These are phyloP conservation scores for Tolypocladium tropicale DNA, from an alignment of 2,329 filamentous ascomycete species.

Conservation along the genomic window DNA sequence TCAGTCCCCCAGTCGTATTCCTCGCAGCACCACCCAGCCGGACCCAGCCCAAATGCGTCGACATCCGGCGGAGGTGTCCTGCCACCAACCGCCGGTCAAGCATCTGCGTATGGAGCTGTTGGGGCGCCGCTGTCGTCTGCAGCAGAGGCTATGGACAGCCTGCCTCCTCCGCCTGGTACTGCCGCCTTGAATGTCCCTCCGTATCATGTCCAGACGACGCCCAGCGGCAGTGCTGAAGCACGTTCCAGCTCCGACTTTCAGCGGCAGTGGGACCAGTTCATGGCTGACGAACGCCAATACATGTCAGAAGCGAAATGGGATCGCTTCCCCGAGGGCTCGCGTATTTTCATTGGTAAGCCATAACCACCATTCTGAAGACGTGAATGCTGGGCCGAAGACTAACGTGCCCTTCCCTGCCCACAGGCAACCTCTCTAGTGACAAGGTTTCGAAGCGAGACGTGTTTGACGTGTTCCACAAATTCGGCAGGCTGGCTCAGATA, in stretches of 20 bases:
- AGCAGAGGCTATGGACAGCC: conserved; percentile 19
- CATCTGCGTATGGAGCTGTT: conserved; percentile 21
- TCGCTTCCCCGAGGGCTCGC: conserved; percentile 64
- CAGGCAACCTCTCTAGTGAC: conserved; percentile 86
- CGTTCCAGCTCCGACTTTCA: conserved; percentile 40
- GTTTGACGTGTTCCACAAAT: conserved; percentile 79
- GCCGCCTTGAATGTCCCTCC: conserved; percentile 20
- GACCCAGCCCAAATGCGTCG: conserved; percentile 19
- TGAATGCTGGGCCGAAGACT: conserved; percentile 8
- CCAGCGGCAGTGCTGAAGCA: conserved; percentile 17
- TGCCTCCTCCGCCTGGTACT: conserved; percentile 17
- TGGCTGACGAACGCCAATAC: conserved; percentile 63
- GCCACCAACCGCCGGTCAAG: conserved; percentile 20
- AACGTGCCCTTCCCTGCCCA: conserved; percentile 15
- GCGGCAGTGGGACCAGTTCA: conserved; percentile 60
- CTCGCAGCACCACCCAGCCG: conserved; percentile 24
- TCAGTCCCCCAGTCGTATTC: conserved; percentile 24
- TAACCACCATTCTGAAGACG: conserved; percentile 8
- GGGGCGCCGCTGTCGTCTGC: conserved; percentile 20
- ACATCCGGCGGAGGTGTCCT: conserved; percentile 13
- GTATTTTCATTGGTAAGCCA: conserved; percentile 67
- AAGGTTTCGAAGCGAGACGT: conserved; percentile 89
- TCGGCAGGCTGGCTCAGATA: conserved; percentile 83
- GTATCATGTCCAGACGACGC: conserved; percentile 17
- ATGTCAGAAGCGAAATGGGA: conserved; percentile 75